phyloP scores from a whole-genome alignment of 495 filamentous ascomycete species.

The Daldinia decipiens region DNA sequence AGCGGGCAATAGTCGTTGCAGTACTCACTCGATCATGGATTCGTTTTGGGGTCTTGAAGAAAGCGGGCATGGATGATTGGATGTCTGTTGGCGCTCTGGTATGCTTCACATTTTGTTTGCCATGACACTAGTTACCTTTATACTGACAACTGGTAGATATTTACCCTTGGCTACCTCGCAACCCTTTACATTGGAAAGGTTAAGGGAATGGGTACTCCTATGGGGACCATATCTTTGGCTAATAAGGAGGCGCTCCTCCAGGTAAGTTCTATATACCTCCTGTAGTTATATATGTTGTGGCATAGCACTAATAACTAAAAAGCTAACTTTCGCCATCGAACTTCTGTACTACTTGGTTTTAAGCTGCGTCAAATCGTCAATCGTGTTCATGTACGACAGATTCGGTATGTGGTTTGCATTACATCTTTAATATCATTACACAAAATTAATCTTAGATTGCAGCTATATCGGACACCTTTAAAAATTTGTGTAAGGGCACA shows the following conservation, averaged over 20 bases:
- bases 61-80: constrained; percentile 49
- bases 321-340: constrained; percentile 55
- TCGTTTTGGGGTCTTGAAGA: constrained; percentile 48
- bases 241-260: constrained; percentile 52
- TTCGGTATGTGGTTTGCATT: constrained; percentile 51
- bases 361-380: constrained; percentile 58
- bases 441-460: constrained; percentile 11
- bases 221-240: constrained; percentile 37
- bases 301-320: constrained; percentile 12
- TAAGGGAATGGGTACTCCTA: constrained; percentile 49
- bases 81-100: constrained; percentile 50
- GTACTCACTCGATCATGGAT: constrained; percentile 42
- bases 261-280: constrained; percentile 14
- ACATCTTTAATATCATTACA: not conserved
- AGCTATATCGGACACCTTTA: constrained; percentile 49
- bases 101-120: constrained; percentile 4
- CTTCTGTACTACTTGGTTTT: constrained; percentile 56
- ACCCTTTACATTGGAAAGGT: constrained; percentile 44
- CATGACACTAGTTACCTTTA: not conserved
- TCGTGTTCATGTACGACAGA: constrained; percentile 60
- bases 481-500: constrained; percentile 47
- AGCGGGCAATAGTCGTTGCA: constrained; percentile 36
- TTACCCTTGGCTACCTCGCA: constrained; percentile 50
- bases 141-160: constrained; percentile 37
- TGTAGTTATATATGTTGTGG: not conserved